Base-by-base conservation (phyloP, 768 basidiomycete species). In the Boletus rubroflammeus region DNA sequence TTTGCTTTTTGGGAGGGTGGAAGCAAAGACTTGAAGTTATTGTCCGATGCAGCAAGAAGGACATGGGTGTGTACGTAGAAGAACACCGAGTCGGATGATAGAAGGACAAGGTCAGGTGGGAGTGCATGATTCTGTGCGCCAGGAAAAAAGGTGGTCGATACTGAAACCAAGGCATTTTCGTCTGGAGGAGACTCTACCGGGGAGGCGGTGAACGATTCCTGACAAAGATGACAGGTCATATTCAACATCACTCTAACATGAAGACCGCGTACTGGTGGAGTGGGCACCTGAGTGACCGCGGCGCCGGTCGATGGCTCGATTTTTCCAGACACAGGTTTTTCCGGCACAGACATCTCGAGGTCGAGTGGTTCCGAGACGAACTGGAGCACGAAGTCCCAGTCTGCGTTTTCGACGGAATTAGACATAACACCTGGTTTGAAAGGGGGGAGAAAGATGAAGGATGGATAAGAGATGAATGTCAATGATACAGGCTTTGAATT, bases 71-170 rank as follows among this genome's bases (percentile, higher is more conserved):
- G 88, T 6, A 85, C 85, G 63, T 92, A 92, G 77, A 93, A 93
- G 70, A 90, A 90, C 38, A 93, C 88, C 17, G 80, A 78, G 63
- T 93, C 91, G 28, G 82, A 77, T 3, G 88, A 84, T 51, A 90
- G 72, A 47, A 90, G 71, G 60, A 86, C 76, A 41, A 83, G 60
- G 65, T 93, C 86, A 1, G 86, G 82, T 1, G 77, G 75, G n/a
- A 77, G 66, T 0, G 79, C 62, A 34, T 80, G 75, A 56, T 79
- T 78, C 54, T 82, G 79, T 3, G 86, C 82, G 35, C 81, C 83
- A 3, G 90, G 88, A 63, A 80, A 85, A 72, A 92, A 93, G 0
- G 88, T 88, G 26, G 90, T 93, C 15, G 89, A 91, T 34, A 93
- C 83, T 1, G 89, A 89, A 52, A 92, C 85, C 49, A 77, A 72